A percentile compares a stretch with the other conserved stretches of the same genome.
Conservation (phyloP, 78 protist genomes). For the Acrasis kona region DNA sequence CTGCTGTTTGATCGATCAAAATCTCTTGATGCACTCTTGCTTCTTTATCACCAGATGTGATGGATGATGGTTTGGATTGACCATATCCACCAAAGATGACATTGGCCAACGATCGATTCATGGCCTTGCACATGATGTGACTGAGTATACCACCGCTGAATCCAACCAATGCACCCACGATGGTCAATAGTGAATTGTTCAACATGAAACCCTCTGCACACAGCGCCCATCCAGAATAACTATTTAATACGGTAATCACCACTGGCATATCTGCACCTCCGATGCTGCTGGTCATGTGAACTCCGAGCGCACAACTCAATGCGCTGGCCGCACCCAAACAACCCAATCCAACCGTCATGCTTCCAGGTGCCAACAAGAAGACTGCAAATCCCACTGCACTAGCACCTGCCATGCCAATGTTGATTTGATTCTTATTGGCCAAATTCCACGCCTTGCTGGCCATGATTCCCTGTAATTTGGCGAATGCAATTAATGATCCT, state of each 20-base stretch:
- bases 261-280: slow-evolving; percentile 99
- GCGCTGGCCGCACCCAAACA: slow-evolving; percentile 21
- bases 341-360: slow-evolving; percentile 25
- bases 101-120: slow-evolving; percentile 80
- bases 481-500: slow-evolving; percentile 90
- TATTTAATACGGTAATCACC: slow-evolving; percentile 90
- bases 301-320: slow-evolving; percentile 61
- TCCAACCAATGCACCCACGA: slow-evolving; percentile 93
- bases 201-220: slow-evolving; percentile 78
- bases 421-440: slow-evolving; percentile 49
- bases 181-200: slow-evolving; percentile 53
- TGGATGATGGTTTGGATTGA: background rate
- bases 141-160: slow-evolving; percentile 92
- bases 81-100: slow-evolving; percentile 93
- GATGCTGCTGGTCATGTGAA: slow-evolving; percentile 66
- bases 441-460: slow-evolving; percentile 37
- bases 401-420: slow-evolving; percentile 24
- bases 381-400: slow-evolving; percentile 20
- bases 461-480: slow-evolving; percentile 71
- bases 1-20: slow-evolving; percentile 17
- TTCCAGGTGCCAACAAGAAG: slow-evolving; percentile 6
- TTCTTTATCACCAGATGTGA: slow-evolving; percentile 20
- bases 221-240: slow-evolving; percentile 89
- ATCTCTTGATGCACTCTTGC: slow-evolving; percentile 12
- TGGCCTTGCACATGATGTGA: slow-evolving; percentile 93